These are phyloP conservation scores for Zygosaccharomyces kombuchaensis DNA, from an alignment of 805 yeast species.

Conservation along the genomic window DNA sequence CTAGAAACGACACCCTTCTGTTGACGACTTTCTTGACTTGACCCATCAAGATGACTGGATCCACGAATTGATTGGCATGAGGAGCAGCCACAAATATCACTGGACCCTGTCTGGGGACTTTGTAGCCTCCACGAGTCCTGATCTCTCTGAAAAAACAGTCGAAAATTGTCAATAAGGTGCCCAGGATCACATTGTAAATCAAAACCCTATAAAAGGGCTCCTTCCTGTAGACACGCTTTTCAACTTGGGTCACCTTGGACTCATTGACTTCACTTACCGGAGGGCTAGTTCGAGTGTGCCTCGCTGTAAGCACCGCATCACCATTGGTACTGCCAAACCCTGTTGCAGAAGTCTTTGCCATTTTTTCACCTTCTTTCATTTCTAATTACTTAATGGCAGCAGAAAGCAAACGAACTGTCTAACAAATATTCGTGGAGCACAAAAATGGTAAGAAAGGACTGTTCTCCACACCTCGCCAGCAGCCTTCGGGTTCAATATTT, in stretches of 20 bases:
- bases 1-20: constrained; percentile 71
- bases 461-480: not conserved
- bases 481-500: not conserved
- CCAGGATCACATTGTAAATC: constrained; percentile 49
- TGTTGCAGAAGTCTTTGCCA: not conserved
- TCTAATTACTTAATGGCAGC: not conserved
- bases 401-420: not conserved
- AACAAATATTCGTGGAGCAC: not conserved
- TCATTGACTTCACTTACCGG: not conserved
- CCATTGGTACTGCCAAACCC: not conserved
- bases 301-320: not conserved
- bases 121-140: constrained; percentile 80
- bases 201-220: constrained; percentile 39
- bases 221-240: constrained; percentile 32
- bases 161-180: constrained; percentile 47
- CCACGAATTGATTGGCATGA: constrained; percentile 88
- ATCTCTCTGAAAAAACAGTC: constrained; percentile 84
- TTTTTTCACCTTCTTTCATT: not conserved
- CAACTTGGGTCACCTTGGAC: not conserved
- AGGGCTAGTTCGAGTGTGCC: not conserved
- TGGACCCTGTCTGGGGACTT: constrained; percentile 68
- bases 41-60: constrained; percentile 76
- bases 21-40: constrained; percentile 65
- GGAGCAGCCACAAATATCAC: constrained; percentile 94
- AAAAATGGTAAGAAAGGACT: not conserved